These are phyloP conservation scores for Torulaspora quercuum DNA, from an alignment of 805 yeast genomes.

Conservation along the genomic window DNA sequence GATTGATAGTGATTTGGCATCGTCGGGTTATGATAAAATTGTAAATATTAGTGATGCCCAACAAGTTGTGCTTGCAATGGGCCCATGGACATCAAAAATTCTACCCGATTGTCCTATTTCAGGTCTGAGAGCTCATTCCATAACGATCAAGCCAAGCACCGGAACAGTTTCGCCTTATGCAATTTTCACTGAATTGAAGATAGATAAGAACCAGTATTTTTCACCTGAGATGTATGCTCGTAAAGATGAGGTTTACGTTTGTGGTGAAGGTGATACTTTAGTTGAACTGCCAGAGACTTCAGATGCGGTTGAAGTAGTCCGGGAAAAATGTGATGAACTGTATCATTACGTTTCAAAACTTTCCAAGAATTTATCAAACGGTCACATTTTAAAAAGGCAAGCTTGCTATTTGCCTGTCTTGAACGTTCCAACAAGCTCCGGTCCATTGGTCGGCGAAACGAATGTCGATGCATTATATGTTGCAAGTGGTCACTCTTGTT, in stretches of 20 bases:
- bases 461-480: constrained; percentile 73
- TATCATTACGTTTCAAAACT: constrained; percentile 77
- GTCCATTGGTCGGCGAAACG: constrained; percentile 93
- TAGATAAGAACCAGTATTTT: constrained; percentile 64
- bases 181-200: constrained; percentile 82
- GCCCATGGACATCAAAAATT: constrained; percentile 95
- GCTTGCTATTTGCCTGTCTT: constrained; percentile 95
- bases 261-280: constrained; percentile 94
- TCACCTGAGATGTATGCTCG: constrained; percentile 95
- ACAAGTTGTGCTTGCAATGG: constrained; percentile 79
- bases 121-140: constrained; percentile 92
- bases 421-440: constrained; percentile 87
- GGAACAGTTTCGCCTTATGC: constrained; percentile 88
- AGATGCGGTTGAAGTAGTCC: constrained; percentile 85
- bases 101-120: constrained; percentile 92
- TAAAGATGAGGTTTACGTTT: constrained; percentile 91
- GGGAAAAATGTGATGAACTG: constrained; percentile 82
- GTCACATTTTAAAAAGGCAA: constrained; percentile 76
- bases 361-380: constrained; percentile 64
- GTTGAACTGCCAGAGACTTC: constrained; percentile 92
- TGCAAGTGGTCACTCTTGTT: constrained; percentile 94
- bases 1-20: constrained; percentile 37
- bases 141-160: constrained; percentile 77
- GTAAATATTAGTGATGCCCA: constrained; percentile 55
- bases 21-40: constrained; percentile 35